Conservation (phyloP, 345 rosid species). For the Bruguiera parviflora region DNA sequence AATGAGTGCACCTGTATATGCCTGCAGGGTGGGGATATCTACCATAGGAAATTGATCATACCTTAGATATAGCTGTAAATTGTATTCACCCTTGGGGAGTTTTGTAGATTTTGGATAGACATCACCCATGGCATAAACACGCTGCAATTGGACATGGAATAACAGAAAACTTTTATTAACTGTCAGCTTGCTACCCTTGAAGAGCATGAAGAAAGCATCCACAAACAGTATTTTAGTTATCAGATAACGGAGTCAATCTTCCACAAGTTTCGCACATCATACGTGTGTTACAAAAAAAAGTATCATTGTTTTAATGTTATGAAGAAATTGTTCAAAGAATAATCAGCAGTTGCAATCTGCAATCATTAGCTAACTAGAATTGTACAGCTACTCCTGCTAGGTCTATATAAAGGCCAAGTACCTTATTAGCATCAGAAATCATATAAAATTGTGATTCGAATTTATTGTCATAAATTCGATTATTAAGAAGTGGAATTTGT, state of each 20-base stretch:
- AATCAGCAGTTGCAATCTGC: conserved; percentile 1
- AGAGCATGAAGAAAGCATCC: background rate
- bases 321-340: background rate
- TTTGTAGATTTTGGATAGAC: conserved; percentile 72
- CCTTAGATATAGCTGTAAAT: conserved; percentile 74
- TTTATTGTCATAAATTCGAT: conserved; percentile 93
- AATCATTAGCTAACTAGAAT: background rate
- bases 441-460: conserved; percentile 95
- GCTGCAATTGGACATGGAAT: conserved; percentile 38
- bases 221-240: background rate
- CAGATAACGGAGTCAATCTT: background rate
- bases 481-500: conserved; percentile 76
- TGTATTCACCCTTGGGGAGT: conserved; percentile 95
- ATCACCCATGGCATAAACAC: conserved; percentile 84
- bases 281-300: background rate
- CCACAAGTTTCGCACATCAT: no score
- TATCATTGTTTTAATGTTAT: background rate
- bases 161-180: conserved; percentile 2
- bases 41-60: conserved; percentile 20
- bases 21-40: background rate
- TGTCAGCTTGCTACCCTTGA: conserved; percentile 9
- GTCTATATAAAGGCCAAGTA: conserved; percentile 21
- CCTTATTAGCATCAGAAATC: conserved; percentile 95
- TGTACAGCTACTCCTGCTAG: background rate
- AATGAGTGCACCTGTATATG: background rate